Evolutionary conservation across 768 basidiomycete genomes (phyloP).

Genomic region (Rhizopogon roseolus): DNA sequence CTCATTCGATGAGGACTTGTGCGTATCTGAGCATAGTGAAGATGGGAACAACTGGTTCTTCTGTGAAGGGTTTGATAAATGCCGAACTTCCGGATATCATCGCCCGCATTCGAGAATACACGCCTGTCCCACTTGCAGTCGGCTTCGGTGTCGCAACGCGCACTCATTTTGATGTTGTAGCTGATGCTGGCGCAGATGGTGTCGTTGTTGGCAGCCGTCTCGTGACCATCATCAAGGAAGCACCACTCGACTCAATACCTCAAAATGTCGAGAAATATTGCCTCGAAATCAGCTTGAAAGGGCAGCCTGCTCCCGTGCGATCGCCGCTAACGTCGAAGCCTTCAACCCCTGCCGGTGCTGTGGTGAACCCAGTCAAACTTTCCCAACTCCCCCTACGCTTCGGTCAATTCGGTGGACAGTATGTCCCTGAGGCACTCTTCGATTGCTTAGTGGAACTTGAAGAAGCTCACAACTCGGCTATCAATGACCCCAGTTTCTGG

Average conservation of each 20-base stretch:
- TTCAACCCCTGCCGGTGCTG: neutral
- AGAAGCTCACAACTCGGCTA: slow-evolving; percentile 82
- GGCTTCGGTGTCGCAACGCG: slow-evolving; percentile 95
- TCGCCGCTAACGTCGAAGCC: neutral
- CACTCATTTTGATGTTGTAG: slow-evolving; percentile 82
- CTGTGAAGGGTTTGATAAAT: slow-evolving; percentile 67
- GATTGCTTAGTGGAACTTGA: slow-evolving; percentile 90
- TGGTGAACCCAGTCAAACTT: neutral
- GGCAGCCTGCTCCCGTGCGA: slow-evolving; percentile 15
- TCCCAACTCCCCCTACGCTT: slow-evolving; percentile 73
- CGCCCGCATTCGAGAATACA: slow-evolving; percentile 71
- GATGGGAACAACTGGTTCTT: slow-evolving; percentile 99
- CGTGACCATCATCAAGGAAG: slow-evolving; percentile 72
- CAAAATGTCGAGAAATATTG: slow-evolving; percentile 69
- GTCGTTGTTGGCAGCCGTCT: slow-evolving; percentile 91
- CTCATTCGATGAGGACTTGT: neutral
- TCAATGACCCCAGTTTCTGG: slow-evolving; percentile 87
- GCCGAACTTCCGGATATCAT: slow-evolving; percentile 79
- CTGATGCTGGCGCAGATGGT: slow-evolving; percentile 87
- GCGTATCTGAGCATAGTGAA: slow-evolving; percentile 23
- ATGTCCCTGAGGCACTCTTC: slow-evolving; percentile 94
- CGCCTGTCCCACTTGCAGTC: slow-evolving; percentile 84
- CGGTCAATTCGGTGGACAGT: slow-evolving; percentile 95
- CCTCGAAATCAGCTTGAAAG: slow-evolving; percentile 56
- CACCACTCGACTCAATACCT: slow-evolving; percentile 44